A percentile compares a stretch with the other conserved stretches of the same genome.
Conservation (phyloP, 2,329 filamentous ascomycete species). For the Penicillium sclerotiorum region DNA sequence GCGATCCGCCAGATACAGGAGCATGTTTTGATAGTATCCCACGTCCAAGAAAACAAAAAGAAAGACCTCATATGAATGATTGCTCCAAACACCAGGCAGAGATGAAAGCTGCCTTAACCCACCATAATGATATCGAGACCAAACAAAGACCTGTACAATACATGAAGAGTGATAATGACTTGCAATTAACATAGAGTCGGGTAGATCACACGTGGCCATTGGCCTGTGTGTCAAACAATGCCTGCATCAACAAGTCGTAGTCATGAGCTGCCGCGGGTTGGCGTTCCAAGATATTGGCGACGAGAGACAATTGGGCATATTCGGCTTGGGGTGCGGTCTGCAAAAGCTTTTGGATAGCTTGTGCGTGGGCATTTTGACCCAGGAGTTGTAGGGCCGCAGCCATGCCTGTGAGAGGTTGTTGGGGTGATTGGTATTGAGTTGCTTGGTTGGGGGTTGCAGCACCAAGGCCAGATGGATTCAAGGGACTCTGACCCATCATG, state of each 20-base stretch:
- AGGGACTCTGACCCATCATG: conserved; percentile 26
- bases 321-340: conserved; percentile 70
- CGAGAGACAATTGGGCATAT: conserved; percentile 72
- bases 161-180: conserved; percentile 9
- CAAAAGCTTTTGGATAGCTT: conserved; percentile 70
- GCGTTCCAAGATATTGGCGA: conserved; percentile 67
- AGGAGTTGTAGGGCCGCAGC: conserved; percentile 64
- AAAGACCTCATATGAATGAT: conserved; percentile 13
- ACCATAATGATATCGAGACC: conserved; percentile 2
- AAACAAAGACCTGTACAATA: conserved; percentile 23
- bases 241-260: conserved; percentile 45
- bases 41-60: conserved; percentile 13
- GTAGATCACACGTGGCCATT: conserved; percentile 30
- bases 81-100: conserved; percentile 14
- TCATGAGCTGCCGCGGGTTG: conserved; percentile 68
- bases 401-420: conserved; percentile 50
- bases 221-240: conserved; percentile 41
- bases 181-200: conserved; percentile 6
- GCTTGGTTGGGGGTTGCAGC: conserved; percentile 20
- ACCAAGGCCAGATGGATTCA: conserved; percentile 16
- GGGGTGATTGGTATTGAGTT: conserved; percentile 26
- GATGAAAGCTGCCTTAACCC: background rate
- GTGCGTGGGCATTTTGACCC: conserved; percentile 62
- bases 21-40: conserved; percentile 14
- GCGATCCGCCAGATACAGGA: background rate